phyloP scores from a whole-genome alignment of 139 green algal species.

The Chlorella sp. region DNA sequence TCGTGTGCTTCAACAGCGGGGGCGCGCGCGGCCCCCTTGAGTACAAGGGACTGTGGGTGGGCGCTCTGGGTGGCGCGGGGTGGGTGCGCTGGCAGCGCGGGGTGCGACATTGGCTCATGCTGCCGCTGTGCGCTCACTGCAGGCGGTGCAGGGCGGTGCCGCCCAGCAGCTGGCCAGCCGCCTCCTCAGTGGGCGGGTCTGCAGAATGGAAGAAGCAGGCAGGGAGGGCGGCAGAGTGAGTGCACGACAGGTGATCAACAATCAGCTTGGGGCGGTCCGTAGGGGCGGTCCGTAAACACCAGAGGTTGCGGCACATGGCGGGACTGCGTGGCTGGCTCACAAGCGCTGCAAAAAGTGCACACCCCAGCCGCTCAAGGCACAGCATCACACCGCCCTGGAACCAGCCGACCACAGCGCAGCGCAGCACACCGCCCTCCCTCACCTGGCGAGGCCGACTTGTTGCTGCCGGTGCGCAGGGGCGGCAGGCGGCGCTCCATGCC shows the following conservation, averaged over 20 bases:
- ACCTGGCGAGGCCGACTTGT: not conserved
- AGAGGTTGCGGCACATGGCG: too few relatives aligned
- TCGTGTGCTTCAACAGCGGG: too few relatives aligned
- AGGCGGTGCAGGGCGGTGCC: constrained; percentile 23
- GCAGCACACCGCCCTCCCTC: not conserved
- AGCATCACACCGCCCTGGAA: not conserved
- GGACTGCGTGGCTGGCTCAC: too few relatives aligned
- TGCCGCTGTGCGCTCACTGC: not conserved
- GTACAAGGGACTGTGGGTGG: too few relatives aligned
- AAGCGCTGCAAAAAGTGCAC: too few relatives aligned
- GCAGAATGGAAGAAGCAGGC: not conserved
- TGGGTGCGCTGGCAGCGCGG: too few relatives aligned
- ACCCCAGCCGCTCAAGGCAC: not conserved
- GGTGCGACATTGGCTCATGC: too few relatives aligned
- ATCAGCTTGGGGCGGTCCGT: not conserved
- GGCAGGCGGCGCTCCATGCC: not conserved
- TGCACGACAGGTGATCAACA: too few relatives aligned
- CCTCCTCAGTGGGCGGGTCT: not conserved
- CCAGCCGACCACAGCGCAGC: not conserved
- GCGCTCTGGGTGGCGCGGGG: too few relatives aligned
- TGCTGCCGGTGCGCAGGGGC: constrained; percentile 4
- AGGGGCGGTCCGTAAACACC: too few relatives aligned
- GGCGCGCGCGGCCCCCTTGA: too few relatives aligned
- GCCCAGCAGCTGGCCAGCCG: constrained; percentile 1
- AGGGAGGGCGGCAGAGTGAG: not conserved